These are phyloP conservation scores for Cercospora sp. DNA, from an alignment of 2,329 filamentous ascomycete genomes.

Conservation along the genomic window DNA sequence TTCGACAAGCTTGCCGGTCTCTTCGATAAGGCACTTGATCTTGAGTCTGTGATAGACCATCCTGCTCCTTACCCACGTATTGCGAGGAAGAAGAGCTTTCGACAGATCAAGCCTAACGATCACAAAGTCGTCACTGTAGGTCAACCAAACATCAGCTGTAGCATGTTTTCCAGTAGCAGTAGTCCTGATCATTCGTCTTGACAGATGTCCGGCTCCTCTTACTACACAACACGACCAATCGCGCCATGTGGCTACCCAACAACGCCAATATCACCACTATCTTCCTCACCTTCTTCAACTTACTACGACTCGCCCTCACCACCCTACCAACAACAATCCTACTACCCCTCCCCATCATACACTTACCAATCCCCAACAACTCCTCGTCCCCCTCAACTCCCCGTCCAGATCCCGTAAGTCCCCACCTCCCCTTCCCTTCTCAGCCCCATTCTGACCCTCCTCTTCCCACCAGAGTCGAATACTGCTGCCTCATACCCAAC, in stretches of 20 bases:
- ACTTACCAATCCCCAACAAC: background rate
- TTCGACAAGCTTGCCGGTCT: constrained; percentile 9
- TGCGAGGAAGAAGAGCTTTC: constrained; percentile 2
- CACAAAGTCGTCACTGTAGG: background rate
- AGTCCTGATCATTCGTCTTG: background rate
- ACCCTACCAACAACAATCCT: constrained; percentile 2
- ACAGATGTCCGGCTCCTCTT: constrained; percentile 9
- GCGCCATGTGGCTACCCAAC: background rate
- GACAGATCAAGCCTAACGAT: background rate
- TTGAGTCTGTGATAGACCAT: constrained; percentile 8
- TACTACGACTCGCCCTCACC: constrained; percentile 10
- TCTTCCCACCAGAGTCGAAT: background rate
- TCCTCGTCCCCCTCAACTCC: background rate
- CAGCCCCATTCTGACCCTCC: too few species aligned
- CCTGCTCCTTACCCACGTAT: constrained; percentile 7
- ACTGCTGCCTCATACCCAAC: constrained; percentile 14
- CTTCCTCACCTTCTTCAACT: background rate
- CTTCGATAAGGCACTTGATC: constrained; percentile 5
- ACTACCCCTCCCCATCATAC: background rate
- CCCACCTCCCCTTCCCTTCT: background rate
- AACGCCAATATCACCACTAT: background rate
- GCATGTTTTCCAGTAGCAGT: background rate
- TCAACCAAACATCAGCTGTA: background rate
- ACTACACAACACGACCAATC: background rate
- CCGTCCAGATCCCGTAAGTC: background rate